Evolutionary conservation across 345 rosid species (phyloP).

Genomic region (Aegle marmelos): DNA sequence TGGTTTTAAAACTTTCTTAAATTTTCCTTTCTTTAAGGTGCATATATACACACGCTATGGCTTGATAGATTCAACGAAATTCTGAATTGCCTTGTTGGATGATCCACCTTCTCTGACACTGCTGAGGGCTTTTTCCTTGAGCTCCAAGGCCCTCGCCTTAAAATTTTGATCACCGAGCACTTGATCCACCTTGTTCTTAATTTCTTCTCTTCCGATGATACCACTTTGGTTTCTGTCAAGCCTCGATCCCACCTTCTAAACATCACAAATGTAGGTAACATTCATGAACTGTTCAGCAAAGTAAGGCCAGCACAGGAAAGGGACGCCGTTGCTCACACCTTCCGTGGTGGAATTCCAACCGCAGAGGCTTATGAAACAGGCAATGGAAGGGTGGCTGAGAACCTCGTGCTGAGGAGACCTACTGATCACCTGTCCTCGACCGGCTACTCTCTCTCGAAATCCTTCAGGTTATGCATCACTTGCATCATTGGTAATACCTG

Average conservation of each 20-base stretch:
- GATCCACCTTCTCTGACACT: too few species aligned
- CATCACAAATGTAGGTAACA: constrained; percentile 33
- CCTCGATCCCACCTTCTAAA: constrained; percentile 44
- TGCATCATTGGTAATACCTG: constrained; percentile 9
- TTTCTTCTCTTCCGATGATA: constrained; percentile 15
- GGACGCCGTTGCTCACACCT: constrained; percentile 41
- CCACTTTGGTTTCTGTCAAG: constrained; percentile 28
- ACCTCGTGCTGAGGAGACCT: constrained; percentile 43
- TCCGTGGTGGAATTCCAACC: constrained; percentile 67
- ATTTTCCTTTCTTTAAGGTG: too few species aligned
- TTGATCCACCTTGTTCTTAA: constrained; percentile 31
- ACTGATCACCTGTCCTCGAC: constrained; percentile 12
- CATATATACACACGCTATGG: too few species aligned
- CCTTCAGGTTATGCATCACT: constrained; percentile 15
- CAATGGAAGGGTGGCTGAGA: constrained; percentile 27
- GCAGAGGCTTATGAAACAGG: constrained; percentile 47
- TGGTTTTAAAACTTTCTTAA: too few species aligned
- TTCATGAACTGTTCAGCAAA: constrained; percentile 46
- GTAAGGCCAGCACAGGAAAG: constrained; percentile 47
- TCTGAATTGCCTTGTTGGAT: constrained; percentile 21
- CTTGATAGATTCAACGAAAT: constrained; percentile 8
- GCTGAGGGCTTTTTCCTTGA: not conserved
- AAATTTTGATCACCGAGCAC: constrained; percentile 21
- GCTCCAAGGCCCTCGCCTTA: not conserved
- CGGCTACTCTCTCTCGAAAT: not conserved